Conservation (phyloP, 345 rosid species). For the Raphanus raphanistrum region DNA sequence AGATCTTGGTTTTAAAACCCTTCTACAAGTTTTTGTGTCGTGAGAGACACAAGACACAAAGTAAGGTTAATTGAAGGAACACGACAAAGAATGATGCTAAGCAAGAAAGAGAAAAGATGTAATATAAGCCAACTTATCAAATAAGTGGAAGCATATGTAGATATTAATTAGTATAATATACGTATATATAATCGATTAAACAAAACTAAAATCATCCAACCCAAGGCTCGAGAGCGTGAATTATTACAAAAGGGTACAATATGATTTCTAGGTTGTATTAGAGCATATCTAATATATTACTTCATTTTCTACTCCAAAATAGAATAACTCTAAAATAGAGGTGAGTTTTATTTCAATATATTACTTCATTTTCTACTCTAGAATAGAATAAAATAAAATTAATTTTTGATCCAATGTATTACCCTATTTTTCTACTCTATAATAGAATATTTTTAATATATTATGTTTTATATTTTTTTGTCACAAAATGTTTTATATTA, state of each 20-base stretch:
- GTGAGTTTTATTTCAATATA: too few species aligned
- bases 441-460: too few species aligned
- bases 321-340: too few species aligned
- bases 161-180: neutral
- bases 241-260: neutral
- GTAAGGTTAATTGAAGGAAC: conserved; percentile 33
- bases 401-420: too few species aligned
- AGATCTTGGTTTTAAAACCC: conserved; percentile 36
- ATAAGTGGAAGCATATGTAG: conserved; percentile 24
- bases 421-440: too few species aligned
- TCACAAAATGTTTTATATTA: too few species aligned
- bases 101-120: conserved; percentile 40
- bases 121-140: conserved; percentile 36
- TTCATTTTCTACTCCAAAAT: too few species aligned
- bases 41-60: conserved; percentile 35
- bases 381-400: too few species aligned
- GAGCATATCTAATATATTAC: too few species aligned
- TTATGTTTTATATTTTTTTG: too few species aligned
- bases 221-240: conserved; percentile 19
- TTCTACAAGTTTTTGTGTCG: conserved; percentile 39
- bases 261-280: neutral
- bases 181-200: neutral
- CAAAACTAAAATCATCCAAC: conserved; percentile 2
- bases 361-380: too few species aligned
- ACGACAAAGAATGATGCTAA: conserved; percentile 41